Percentiles rank a stretch among this genome's conserved stretches.
Evolutionary conservation across 108 stramenopile genomes (phyloP).

Genomic region (Skeletonema costatum): DNA sequence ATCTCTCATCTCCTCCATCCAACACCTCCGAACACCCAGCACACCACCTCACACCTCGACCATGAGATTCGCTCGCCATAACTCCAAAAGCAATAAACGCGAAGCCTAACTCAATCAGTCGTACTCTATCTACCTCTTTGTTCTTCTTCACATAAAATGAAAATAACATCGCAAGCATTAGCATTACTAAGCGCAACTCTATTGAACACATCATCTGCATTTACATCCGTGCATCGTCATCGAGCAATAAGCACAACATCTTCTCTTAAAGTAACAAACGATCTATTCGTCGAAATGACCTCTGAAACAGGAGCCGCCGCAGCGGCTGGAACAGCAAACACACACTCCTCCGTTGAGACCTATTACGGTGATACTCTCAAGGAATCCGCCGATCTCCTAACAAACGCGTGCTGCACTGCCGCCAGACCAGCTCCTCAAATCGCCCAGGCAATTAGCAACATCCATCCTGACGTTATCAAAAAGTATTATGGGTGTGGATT

Average conservation of each 20-base stretch:
- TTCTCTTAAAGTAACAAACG: slow-evolving; percentile 1
- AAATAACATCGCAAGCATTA: slow-evolving; percentile 4
- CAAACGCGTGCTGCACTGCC: slow-evolving; percentile 96
- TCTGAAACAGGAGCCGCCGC: neutral
- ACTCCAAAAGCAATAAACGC: neutral
- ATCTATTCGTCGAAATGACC: slow-evolving; percentile 4
- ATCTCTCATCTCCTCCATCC: neutral
- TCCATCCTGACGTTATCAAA: slow-evolving; percentile 76
- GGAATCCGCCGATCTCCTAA: slow-evolving; percentile 86
- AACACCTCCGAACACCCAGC: neutral
- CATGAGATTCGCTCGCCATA: neutral
- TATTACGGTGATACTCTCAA: slow-evolving; percentile 89
- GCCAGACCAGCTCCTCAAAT: slow-evolving; percentile 77
- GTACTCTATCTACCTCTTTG: neutral
- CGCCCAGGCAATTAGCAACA: slow-evolving; percentile 70
- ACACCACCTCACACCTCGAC: neutral
- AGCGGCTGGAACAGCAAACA: slow-evolving; percentile 17
- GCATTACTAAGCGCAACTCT: neutral
- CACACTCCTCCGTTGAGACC: slow-evolving; percentile 61
- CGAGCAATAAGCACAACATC: neutral
- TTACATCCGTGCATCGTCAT: neutral
- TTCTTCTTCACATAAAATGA: neutral
- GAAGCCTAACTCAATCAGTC: neutral
- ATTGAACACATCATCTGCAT: neutral
- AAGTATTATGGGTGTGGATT: slow-evolving; percentile 98